A percentile compares a stretch with the other conserved stretches of the same genome.
Conservation (phyloP, 2,329 filamentous ascomycete species). For the Ramichloridium luteum region DNA sequence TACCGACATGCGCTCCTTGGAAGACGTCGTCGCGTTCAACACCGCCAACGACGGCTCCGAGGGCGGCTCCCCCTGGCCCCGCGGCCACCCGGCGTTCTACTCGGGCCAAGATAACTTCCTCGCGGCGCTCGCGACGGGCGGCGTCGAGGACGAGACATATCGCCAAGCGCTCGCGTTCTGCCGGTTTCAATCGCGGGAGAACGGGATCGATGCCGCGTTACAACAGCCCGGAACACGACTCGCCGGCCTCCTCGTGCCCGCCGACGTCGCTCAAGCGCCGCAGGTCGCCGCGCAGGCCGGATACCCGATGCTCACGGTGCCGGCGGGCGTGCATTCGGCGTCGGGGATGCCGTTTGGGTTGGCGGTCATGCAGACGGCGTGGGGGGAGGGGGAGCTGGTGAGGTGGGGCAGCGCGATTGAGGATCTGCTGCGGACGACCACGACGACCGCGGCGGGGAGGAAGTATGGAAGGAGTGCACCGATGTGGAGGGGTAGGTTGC, state of each 20-base stretch:
- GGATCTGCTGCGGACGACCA: constrained; percentile 25
- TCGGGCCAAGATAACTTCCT: constrained; percentile 62
- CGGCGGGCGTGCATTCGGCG: constrained; percentile 43
- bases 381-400: constrained; percentile 22
- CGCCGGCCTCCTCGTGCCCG: constrained; percentile 54
- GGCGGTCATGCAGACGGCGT: constrained; percentile 27
- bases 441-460: too few species aligned
- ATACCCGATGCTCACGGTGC: constrained; percentile 60
- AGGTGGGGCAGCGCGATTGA: constrained; percentile 34
- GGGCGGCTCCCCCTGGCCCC: constrained; percentile 45
- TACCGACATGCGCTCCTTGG: constrained; percentile 46
- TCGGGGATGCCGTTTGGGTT: constrained; percentile 36
- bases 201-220: constrained; percentile 56
- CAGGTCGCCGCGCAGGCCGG: constrained; percentile 64
- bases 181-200: constrained; percentile 45
- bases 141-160: constrained; percentile 53
- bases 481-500: too few species aligned
- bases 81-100: constrained; percentile 49
- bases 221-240: constrained; percentile 35
- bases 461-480: too few species aligned
- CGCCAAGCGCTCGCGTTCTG: constrained; percentile 52
- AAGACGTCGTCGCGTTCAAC: constrained; percentile 52
- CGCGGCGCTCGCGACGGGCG: constrained; percentile 48
- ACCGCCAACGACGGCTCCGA: constrained; percentile 52
- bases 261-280: constrained; percentile 54